Base-by-base conservation (phyloP, 2,329 filamentous ascomycete genomes). In the Salinomyces thailandicus region DNA sequence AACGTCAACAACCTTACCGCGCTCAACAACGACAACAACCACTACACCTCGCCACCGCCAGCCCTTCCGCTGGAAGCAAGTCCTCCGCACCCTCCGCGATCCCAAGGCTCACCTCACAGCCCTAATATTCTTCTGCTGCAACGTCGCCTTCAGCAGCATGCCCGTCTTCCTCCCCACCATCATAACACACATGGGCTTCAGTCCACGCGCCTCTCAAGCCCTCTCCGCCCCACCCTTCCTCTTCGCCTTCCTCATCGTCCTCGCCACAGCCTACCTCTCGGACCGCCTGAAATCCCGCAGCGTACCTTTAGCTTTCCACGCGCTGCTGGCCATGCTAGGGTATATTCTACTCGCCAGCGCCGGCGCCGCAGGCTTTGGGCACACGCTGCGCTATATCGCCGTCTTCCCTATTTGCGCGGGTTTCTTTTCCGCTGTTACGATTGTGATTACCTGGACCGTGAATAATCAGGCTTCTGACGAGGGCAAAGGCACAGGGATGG, bases 381-480 rank as follows among this genome's bases (percentile, higher is more conserved):
- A 48, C 6, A 37, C 42, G 6, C 43, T 73, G 24, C 71, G 85
- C 13, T 94, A 94, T 52, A 50, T 79, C 5, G 81, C 78, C 38
- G 71, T 93, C 5, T 93, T 81, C 55, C 85, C 84, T 0, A 85
- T 86, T 2, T 73, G 79, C 2, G 66, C 77, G 1, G 86, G 86
- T 3, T 91, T 93, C 61, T 89, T 93, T 66, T 78, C 74, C 41
- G 81, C 85, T 14, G 81, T 93, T 39, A 85, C 85, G 0, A 70
- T 93, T 19, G 80, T 87, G 47, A 82, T 94, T 38, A 81, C 84
- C 2, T 94, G 86, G 86, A 84, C 75, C 22, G 74, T 94, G 53
- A 93, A 93, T 55, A 94, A 93, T 58, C 83, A 91, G 54, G 63
- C 72, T 36, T 76, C 68, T 9, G 75, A 79, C 43, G 74, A 73